Conservation (phyloP, 2,329 filamentous ascomycete genomes). For the Fusarium anthophilum region DNA sequence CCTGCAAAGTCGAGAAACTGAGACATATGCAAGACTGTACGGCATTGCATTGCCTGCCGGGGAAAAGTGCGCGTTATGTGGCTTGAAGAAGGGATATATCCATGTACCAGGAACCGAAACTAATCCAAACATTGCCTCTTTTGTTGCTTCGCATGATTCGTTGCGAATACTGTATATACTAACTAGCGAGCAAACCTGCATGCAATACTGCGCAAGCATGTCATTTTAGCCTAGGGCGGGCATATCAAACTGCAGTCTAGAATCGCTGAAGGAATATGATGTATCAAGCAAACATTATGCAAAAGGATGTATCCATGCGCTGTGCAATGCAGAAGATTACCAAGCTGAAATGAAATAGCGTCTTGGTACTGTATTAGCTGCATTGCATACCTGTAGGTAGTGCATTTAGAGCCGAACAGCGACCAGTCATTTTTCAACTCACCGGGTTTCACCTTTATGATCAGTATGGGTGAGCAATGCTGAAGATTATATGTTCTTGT, state of each 20-base stretch:
- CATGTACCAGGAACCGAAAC: conserved; percentile 17
- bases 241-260: background rate
- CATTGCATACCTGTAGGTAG: background rate
- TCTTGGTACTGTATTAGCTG: background rate
- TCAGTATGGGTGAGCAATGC: background rate
- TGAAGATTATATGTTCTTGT: background rate
- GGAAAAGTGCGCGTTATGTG: background rate
- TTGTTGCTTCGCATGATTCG: background rate
- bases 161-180: background rate
- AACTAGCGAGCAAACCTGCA: conserved; percentile 18
- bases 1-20: background rate
- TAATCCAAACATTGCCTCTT: background rate
- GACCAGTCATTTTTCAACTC: background rate
- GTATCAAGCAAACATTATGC: conserved; percentile 11
- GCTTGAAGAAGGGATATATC: conserved; percentile 2
- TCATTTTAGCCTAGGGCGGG: background rate
- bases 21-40: background rate
- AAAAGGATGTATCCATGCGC: background rate
- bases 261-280: conserved; percentile 10
- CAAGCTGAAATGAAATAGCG: background rate
- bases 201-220: conserved; percentile 1
- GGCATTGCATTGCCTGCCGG: background rate
- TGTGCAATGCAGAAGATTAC: background rate
- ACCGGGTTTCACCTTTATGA: background rate
- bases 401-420: background rate